phyloP scores from a whole-genome alignment of 352 stramenopile species.

The Blastocystis sp. region DNA sequence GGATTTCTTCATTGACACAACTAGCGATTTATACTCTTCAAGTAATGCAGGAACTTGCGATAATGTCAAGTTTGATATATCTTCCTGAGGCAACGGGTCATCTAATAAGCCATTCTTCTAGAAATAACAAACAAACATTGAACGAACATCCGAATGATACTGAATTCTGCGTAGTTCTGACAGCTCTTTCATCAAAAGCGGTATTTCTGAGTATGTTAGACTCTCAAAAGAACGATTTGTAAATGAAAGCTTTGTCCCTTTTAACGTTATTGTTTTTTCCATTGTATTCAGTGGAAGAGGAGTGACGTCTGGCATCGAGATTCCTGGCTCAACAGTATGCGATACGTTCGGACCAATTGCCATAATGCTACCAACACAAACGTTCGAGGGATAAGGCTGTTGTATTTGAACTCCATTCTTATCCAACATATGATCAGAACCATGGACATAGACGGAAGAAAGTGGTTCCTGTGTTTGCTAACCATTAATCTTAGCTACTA shows the following conservation, averaged over 20 bases:
- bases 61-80: neutral
- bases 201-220: constrained; percentile 15
- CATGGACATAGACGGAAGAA: constrained; percentile 26
- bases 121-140: neutral
- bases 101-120: neutral
- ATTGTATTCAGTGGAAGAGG: neutral
- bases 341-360: neutral
- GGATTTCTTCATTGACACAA: constrained; percentile 4
- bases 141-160: neutral
- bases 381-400: neutral
- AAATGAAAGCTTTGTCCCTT: neutral
- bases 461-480: constrained; percentile 19
- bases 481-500: neutral
- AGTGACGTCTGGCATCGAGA: neutral
- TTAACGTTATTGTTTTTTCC: neutral
- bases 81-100: neutral
- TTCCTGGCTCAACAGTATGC: neutral
- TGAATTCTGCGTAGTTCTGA: constrained; percentile 4
- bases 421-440: neutral
- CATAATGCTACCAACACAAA: neutral
- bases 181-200: neutral
- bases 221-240: constrained; percentile 22
- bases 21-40: constrained; percentile 32
- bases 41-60: neutral
- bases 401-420: neutral